Base-by-base conservation (phyloP, 495 filamentous ascomycete genomes). In the Pseudevernia furfuracea region DNA sequence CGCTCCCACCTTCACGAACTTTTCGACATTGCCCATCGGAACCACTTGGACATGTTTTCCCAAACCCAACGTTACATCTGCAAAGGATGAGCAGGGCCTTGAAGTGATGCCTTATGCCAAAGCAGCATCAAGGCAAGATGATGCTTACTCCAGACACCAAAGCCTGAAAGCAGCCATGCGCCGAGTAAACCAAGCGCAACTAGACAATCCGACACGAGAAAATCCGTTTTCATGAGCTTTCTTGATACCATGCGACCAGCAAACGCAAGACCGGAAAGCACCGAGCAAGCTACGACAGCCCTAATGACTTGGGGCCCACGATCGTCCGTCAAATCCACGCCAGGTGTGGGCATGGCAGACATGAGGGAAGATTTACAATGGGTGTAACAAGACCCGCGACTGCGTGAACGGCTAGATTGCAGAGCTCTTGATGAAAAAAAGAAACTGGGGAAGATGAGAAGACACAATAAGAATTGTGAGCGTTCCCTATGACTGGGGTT, bases 31-130 rank as follows among this genome's bases (percentile, higher is more conserved):
- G 17, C 12, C 36, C 53, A 36, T 6, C 11, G 53, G 53, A 21
- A 58, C 56, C 34, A 58, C 56, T 37, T 58, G 28, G 11, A 41
- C 19, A 58, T 58, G 56, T 37, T 58, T 58, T n/a, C 56, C 56
- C n/a, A 58, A 58, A 30, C 56, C 56, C 36, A 38, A 58, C 2
- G 1, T 28, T 17, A 37, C 19, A 19, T 34, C 57, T 59, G 12
- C 23, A 41, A 0, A 14, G 32, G 15, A 23, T 59, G 30, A 59
- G 57, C 10, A 59, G 23, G 37, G 37, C 12, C 21, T 25, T 6
- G 44, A 49, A 37, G 36, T 10, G 4, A 37, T 37, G 10, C 10
- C 36, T 37, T 37, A 4, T 41, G 36, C 23, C 37, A 19, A 59
- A 21, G 10, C 6, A 39, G 15, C 2, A 59, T 41, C 12, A 5